phyloP scores from a whole-genome alignment of 108 stramenopile genomes.

The Hondaea fermentalgiana region DNA sequence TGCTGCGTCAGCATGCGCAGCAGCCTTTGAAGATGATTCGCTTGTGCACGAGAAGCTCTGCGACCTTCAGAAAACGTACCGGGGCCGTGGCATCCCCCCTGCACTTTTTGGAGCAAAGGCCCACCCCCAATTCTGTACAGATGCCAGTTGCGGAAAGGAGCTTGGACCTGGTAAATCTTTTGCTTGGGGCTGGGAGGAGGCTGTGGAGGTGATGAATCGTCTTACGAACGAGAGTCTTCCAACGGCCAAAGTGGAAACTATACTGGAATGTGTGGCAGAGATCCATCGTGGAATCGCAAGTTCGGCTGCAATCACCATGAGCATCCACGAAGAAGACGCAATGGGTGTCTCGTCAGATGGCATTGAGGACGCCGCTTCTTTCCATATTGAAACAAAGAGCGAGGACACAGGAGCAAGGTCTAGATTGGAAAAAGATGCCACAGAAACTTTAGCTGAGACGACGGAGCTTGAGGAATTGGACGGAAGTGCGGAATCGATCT shows the following conservation, averaged over 20 bases:
- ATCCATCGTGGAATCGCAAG: not conserved
- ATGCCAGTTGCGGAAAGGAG: not conserved
- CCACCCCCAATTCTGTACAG: not conserved
- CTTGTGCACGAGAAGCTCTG: not conserved
- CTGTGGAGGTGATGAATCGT: not conserved
- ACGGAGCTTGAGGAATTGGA: too few species aligned
- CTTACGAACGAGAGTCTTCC: not conserved
- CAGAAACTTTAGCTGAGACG: too few species aligned
- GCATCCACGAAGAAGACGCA: too few species aligned
- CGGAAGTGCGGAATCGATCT: too few species aligned
- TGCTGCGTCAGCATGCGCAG: not conserved
- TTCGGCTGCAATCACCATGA: not conserved
- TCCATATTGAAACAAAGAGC: too few species aligned
- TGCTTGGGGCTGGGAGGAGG: conserved; percentile 13
- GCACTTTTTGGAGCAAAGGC: not conserved
- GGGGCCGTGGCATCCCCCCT: not conserved
- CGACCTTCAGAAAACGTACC: not conserved
- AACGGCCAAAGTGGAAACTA: not conserved
- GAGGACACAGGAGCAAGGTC: too few species aligned
- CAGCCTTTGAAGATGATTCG: not conserved
- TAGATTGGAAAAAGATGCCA: too few species aligned
- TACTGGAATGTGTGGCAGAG: not conserved
- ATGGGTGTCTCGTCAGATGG: too few species aligned
- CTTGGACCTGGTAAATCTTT: not conserved
- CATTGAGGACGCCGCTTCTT: too few species aligned